phyloP scores from a whole-genome alignment of 192 early-diverging fungal genomes.

The Backusella psychrophila region DNA sequence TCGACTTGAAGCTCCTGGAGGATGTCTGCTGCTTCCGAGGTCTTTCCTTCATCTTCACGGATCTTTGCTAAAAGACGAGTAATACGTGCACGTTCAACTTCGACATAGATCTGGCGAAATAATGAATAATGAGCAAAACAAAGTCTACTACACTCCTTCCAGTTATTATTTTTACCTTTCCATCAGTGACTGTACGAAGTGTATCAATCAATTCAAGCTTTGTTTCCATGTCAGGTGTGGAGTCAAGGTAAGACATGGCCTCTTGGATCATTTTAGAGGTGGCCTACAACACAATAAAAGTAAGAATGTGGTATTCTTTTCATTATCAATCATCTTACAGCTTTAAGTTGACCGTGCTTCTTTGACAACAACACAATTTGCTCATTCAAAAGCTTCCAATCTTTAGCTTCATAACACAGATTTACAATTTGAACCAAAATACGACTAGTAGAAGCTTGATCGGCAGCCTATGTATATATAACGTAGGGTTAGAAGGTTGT shows the following conservation, averaged over 20 bases:
- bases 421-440: conserved; percentile 80
- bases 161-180: conserved; percentile 64
- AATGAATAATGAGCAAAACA: not conserved
- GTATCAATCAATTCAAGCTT: conserved; percentile 94
- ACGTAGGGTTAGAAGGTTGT: not conserved
- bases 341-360: conserved; percentile 94
- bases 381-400: conserved; percentile 93
- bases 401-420: conserved; percentile 65
- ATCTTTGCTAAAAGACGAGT: conserved; percentile 89
- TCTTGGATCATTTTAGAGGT: conserved; percentile 94
- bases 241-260: conserved; percentile 85
- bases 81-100: conserved; percentile 94
- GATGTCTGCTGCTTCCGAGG: conserved; percentile 89
- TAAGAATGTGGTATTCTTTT: not conserved
- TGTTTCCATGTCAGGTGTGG: conserved; percentile 75
- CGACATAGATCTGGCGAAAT: conserved; percentile 85
- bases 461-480: conserved; percentile 62
- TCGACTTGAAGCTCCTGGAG: conserved; percentile 98
- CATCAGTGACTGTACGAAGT: conserved; percentile 93
- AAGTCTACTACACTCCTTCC: not conserved
- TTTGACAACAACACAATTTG: conserved; percentile 91
- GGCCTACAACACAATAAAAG: conserved; percentile 54
- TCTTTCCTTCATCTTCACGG: conserved; percentile 86
- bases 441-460: conserved; percentile 85
- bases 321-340: conserved; percentile 37